Evolutionary conservation across 306 rosid species (phyloP), one percentile per base, ranked within the genome.

Genomic region (Hippophae tibetana): DNA sequence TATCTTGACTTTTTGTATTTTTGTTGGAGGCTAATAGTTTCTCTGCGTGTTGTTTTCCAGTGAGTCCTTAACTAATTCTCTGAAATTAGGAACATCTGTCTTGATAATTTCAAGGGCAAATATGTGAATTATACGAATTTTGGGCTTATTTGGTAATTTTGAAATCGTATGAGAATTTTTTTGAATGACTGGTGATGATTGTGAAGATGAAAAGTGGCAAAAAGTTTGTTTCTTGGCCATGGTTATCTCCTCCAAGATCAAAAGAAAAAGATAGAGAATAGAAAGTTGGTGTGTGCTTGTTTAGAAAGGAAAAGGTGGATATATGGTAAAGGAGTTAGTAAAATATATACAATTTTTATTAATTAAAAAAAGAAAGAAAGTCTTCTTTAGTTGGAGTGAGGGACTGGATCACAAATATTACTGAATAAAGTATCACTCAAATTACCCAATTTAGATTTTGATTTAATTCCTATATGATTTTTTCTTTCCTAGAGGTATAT

Each of bases 91-190:
- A 2, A 51, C 95, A 68, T 92, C 95, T 6, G 93, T 92, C 66
- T 81, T 79, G 83, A 92, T 92, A 69, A 92, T 81, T 69, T 87
- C 86, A 0, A 96, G 96, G 5, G 95, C 95, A 46, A 85, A 83
- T 69, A 92, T 80, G 79, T 92, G 98, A 61, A 85, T 87, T 58
- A 92, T 92, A 26, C 98, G 82, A 40, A 92, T 85, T 72, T 85
- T 85, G 13, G 95, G 93, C 68, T 75, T 87, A 10, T 77, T 42
- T 2, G 38, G 38, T 27, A 27, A 27, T 52, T 92, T 92, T 7
- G 86, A 82, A 48, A 87, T 80, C 49, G 61, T 54, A 50, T 78
- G 76, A 0, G 95, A 92, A 40, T 76, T 70, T 64, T 56, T 72
- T 78, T 85, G 92, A 65, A 83, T 64, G 67, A 69, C 77, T 51